Evolutionary conservation across 2,329 filamentous ascomycete species (phyloP).

Genomic region (Orbilia quercus): DNA sequence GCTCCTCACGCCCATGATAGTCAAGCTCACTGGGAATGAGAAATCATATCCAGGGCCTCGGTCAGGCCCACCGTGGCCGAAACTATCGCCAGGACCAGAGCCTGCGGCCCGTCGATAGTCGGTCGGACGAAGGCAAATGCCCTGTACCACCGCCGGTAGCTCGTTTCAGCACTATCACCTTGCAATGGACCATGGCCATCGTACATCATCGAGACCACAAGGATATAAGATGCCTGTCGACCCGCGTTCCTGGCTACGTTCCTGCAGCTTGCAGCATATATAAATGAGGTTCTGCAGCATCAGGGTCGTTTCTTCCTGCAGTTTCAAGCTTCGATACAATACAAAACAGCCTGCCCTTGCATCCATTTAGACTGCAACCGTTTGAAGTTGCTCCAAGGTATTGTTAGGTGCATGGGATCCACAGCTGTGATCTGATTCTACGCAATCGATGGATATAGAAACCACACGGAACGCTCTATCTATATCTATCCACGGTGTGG

Average conservation of each 20-base stretch:
- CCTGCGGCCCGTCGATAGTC: constrained; percentile 2
- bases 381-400: constrained; percentile 28
- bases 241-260: constrained; percentile 29
- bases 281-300: constrained; percentile 18
- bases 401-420: constrained; percentile 22
- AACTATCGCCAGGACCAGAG: constrained; percentile 1
- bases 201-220: neutral
- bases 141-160: constrained; percentile 19
- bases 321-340: constrained; percentile 42
- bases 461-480: constrained; percentile 18
- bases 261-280: constrained; percentile 44
- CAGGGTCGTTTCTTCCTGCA: constrained; percentile 18
- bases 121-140: neutral
- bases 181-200: constrained; percentile 14
- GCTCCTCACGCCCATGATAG: neutral
- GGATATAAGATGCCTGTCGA: constrained; percentile 15
- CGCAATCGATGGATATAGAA: constrained; percentile 46
- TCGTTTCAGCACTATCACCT: constrained; percentile 29
- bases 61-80: constrained; percentile 1
- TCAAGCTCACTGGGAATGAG: neutral
- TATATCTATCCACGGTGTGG: no score
- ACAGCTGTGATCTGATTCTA: constrained; percentile 10
- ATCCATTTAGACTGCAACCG: constrained; percentile 26
- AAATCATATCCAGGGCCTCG: neutral
- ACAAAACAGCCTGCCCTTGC: constrained; percentile 37